These are phyloP conservation scores for Hagleromyces aurorensis DNA, from an alignment of 805 yeast species.

Conservation along the genomic window DNA sequence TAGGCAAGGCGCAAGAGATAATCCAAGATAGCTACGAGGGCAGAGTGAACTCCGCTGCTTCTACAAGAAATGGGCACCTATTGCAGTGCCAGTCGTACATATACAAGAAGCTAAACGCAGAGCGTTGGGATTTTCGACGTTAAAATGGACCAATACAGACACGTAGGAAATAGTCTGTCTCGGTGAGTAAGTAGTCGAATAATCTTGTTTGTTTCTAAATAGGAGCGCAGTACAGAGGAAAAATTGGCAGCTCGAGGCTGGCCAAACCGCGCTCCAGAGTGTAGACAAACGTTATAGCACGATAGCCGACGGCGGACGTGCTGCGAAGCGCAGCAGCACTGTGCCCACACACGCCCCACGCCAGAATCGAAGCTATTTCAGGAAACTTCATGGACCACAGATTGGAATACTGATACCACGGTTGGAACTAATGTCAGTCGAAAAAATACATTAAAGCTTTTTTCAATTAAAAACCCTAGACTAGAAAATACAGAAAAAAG, in stretches of 20 bases:
- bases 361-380: too few relatives aligned
- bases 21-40: neutral
- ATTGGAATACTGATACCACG: conserved; percentile 1
- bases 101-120: too few relatives aligned
- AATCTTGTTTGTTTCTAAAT: conserved; percentile 86
- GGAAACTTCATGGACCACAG: conserved; percentile 2
- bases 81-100: neutral
- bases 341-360: too few relatives aligned
- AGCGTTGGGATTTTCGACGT: conserved; percentile 16
- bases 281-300: conserved; percentile 53
- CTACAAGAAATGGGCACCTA: neutral
- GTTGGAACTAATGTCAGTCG: conserved; percentile 6
- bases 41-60: neutral
- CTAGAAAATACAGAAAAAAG: conserved; percentile 25
- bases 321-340: too few relatives aligned
- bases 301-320: too few relatives aligned
- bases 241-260: conserved; percentile 6
- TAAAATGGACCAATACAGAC: conserved; percentile 66
- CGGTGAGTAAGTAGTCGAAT: conserved; percentile 75
- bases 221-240: conserved; percentile 62
- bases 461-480: conserved; percentile 25
- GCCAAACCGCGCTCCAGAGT: conserved; percentile 73
- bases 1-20: neutral
- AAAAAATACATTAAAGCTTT: conserved; percentile 19
- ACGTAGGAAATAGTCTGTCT: conserved; percentile 33